These are phyloP conservation scores for Rhipidocladum racemiflorum DNA, from an alignment of 176 grass and related monocot genomes.

Conservation along the genomic window DNA sequence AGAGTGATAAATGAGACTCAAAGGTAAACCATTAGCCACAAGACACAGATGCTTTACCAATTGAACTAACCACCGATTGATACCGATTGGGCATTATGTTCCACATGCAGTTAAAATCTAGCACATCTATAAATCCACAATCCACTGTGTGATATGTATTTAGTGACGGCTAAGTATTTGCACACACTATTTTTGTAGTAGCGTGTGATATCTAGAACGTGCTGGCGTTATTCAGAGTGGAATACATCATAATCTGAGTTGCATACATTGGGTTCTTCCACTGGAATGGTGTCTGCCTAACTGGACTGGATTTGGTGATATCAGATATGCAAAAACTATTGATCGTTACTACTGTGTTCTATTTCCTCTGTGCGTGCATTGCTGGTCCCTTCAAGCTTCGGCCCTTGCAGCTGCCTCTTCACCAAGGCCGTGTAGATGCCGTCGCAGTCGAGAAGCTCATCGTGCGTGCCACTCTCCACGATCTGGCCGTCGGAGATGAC, in stretches of 20 bases:
- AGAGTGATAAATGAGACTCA: too few species aligned
- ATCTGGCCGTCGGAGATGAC: slow-evolving; percentile 94
- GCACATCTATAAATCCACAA: too few species aligned
- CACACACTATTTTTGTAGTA: too few species aligned
- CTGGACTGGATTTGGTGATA: not conserved
- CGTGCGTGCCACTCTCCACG: slow-evolving; percentile 74
- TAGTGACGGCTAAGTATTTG: too few species aligned
- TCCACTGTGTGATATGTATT: too few species aligned
- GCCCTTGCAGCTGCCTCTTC: slow-evolving; percentile 90
- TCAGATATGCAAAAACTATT: not conserved
- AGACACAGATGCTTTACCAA: too few species aligned
- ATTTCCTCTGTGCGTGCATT: slow-evolving; percentile 1
- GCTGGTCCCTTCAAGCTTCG: slow-evolving; percentile 52
- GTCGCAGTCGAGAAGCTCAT: slow-evolving; percentile 64
- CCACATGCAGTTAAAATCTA: too few species aligned
- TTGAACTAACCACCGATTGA: too few species aligned
- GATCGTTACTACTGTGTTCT: slow-evolving; percentile 21
- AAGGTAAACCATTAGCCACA: too few species aligned
- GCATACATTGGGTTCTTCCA: not conserved
- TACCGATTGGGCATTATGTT: too few species aligned
- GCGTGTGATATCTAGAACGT: not conserved
- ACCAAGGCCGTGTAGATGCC: slow-evolving; percentile 95
- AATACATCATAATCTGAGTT: slow-evolving; percentile 28
- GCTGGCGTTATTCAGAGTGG: slow-evolving; percentile 26
- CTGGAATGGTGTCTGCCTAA: not conserved